Base-by-base conservation (phyloP, 306 rosid genomes). In the Glycine tomentella region DNA sequence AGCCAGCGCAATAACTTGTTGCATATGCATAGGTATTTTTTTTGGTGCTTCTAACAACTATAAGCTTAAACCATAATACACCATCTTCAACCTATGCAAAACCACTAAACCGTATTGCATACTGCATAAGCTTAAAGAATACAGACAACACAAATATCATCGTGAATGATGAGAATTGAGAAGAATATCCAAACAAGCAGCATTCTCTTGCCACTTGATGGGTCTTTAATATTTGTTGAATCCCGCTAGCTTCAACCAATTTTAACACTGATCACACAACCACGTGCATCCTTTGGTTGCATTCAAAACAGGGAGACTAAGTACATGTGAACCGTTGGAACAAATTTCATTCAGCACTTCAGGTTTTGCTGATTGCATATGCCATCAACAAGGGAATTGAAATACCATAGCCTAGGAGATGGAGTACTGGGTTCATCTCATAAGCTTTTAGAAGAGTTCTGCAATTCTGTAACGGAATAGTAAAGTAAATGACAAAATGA, bases 381-480 rank as follows among this genome's bases (percentile, higher is more conserved):
- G 84, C 96, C 92, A 95, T 56, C 86, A 93, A 74, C 59, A 88
- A 66, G 52, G 98, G 99, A 73, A 88, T 74, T 74, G 88, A 80
- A 81, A 90, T 48, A 85, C 93, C 86, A 76, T 88, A 93, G 46
- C 80, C 91, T 58, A 90, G 90, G 62, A 91, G 88, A 79, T 95
- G 92, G 78, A 95, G 83, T 17, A 88, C 59, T 49, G 99, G 94
- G 69, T 93, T 93, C 96, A 93, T 95, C 86, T 89, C 98, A 55
- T 90, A 93, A 9, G 98, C 99, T 90, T 95, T 95, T 71, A 84
- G 75, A 17, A 91, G 90, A 78, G 48, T 86, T 90, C 91, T 61
- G 94, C 99, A 95, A 79, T 74, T 81, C 99, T 95, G 97, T 40
- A 80, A 75, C 31, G 50, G 65, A 85, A 83, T 59, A 66, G 74